Conservation (phyloP, 1,284 basidiomycete genomes). For the Exsudoporus floridanus region DNA sequence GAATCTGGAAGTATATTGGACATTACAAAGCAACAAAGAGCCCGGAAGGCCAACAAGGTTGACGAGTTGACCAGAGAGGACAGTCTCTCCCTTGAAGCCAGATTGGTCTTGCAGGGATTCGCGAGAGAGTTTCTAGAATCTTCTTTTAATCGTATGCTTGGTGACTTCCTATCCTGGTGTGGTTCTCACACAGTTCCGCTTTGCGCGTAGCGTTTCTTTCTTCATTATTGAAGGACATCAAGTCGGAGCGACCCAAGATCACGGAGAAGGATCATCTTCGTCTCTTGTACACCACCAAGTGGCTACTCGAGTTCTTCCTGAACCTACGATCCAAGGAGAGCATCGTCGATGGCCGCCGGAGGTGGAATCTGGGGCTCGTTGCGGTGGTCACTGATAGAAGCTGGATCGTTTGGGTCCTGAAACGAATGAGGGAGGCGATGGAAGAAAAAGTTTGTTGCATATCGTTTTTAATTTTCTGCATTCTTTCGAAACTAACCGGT, state of each 20-base stretch:
- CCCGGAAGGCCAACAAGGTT: slow-evolving; percentile 63
- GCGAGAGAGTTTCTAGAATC: slow-evolving; percentile 73
- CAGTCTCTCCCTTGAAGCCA: slow-evolving; percentile 72
- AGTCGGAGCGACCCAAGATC: slow-evolving; percentile 85
- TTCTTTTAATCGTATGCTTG: slow-evolving; percentile 80
- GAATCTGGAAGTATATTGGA: slow-evolving; percentile 79
- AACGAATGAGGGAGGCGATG: slow-evolving; percentile 82
- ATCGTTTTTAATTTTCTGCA: slow-evolving; percentile 1
- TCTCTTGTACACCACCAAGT: slow-evolving; percentile 78
- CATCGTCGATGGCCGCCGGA: slow-evolving; percentile 32
- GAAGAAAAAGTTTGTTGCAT: slow-evolving; percentile 75
- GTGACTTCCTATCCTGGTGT: slow-evolving; percentile 4
- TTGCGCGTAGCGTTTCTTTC: slow-evolving; percentile 69
- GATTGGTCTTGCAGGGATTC: slow-evolving; percentile 63
- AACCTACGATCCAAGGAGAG: slow-evolving; percentile 49
- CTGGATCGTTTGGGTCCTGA: slow-evolving; percentile 86
- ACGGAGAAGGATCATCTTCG: slow-evolving; percentile 88
- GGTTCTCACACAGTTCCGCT: slow-evolving; percentile 12
- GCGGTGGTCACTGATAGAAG: slow-evolving; percentile 82
- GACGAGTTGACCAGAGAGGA: slow-evolving; percentile 74
- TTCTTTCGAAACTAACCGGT: slow-evolving; percentile 12
- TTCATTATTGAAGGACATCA: slow-evolving; percentile 87
- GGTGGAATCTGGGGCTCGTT: slow-evolving; percentile 73
- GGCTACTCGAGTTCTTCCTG: slow-evolving; percentile 89
- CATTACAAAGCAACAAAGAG: slow-evolving; percentile 67